Conservation (phyloP, 1,284 basidiomycete species). For the Ceratobasidium sp. region DNA sequence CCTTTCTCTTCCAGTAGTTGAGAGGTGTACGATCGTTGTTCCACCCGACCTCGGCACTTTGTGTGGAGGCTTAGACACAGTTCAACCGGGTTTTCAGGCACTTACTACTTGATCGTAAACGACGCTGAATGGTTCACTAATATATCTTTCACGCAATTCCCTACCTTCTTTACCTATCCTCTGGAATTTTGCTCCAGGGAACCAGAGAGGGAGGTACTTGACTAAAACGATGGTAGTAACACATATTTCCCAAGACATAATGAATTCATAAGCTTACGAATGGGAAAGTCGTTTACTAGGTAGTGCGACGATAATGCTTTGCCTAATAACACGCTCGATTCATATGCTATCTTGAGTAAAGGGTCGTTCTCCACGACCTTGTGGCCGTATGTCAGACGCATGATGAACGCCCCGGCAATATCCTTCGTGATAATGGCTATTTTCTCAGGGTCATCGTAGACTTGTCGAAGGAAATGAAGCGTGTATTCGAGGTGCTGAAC, state of each 20-base stretch:
- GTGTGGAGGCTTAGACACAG: no score
- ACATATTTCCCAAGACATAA: not conserved
- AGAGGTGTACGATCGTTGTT: constrained; percentile 23
- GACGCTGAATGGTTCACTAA: not conserved
- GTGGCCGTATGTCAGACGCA: constrained; percentile 8
- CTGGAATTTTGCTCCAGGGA: not conserved
- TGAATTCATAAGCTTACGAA: not conserved
- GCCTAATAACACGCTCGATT: not conserved
- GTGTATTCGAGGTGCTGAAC: no score
- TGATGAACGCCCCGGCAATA: not conserved
- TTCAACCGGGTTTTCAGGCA: no score
- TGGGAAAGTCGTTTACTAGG: not conserved
- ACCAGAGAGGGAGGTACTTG: not conserved
- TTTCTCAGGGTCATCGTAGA: not conserved
- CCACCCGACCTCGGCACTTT: not conserved
- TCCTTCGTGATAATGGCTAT: not conserved
- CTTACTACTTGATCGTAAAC: not conserved
- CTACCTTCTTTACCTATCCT: not conserved
- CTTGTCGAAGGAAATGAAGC: no score
- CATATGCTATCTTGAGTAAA: not conserved
- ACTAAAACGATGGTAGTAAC: not conserved
- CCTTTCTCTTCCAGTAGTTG: constrained; percentile 14
- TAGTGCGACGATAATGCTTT: not conserved
- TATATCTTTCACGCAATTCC: not conserved
- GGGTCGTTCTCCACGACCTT: not conserved